A percentile compares a stretch with the other conserved stretches of the same genome.
Conservation (phyloP, 1,139 yeast genomes). For the Blastobotrys apis region DNA sequence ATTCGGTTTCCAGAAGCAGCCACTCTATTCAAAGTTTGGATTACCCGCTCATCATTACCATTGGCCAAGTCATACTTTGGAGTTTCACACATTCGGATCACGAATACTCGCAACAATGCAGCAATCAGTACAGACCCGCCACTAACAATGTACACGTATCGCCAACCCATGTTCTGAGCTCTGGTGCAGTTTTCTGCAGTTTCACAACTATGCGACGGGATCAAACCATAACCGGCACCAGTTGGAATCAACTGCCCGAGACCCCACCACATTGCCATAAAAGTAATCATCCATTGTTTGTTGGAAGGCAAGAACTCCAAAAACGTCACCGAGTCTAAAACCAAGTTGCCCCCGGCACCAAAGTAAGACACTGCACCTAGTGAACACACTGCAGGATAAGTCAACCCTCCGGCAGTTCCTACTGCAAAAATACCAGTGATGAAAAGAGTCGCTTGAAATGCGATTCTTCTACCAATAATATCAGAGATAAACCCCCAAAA, state of each 20-base stretch:
- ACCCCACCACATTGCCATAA: slow-evolving; percentile 59
- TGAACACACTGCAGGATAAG: slow-evolving; percentile 43
- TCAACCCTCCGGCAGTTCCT: slow-evolving; percentile 49
- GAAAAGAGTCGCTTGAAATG: slow-evolving; percentile 51
- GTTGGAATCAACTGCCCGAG: slow-evolving; percentile 55
- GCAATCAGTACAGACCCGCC: slow-evolving; percentile 49
- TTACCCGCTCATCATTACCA: slow-evolving; percentile 49
- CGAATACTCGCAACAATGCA: slow-evolving; percentile 46
- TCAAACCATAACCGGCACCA: slow-evolving; percentile 51
- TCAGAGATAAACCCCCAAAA: slow-evolving; percentile 59
- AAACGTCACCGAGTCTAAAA: slow-evolving; percentile 54
- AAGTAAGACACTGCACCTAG: slow-evolving; percentile 46
- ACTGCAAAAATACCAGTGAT: slow-evolving; percentile 51
- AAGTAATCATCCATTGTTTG: slow-evolving; percentile 49
- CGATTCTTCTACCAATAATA: slow-evolving; percentile 51
- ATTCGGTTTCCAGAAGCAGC: slow-evolving; percentile 19
- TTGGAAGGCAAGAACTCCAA: slow-evolving; percentile 52
- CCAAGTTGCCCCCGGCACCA: slow-evolving; percentile 57
- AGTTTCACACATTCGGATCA: slow-evolving; percentile 48
- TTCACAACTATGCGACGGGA: slow-evolving; percentile 47
- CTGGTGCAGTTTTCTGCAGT: slow-evolving; percentile 43
- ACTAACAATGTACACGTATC: slow-evolving; percentile 50
- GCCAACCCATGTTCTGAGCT: slow-evolving; percentile 51
- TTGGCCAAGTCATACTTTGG: slow-evolving; percentile 52
- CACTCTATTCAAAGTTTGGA: slow-evolving; percentile 18